Evolutionary conservation across 1,284 basidiomycete genomes (phyloP).

Genomic region (Marasmius sp.): DNA sequence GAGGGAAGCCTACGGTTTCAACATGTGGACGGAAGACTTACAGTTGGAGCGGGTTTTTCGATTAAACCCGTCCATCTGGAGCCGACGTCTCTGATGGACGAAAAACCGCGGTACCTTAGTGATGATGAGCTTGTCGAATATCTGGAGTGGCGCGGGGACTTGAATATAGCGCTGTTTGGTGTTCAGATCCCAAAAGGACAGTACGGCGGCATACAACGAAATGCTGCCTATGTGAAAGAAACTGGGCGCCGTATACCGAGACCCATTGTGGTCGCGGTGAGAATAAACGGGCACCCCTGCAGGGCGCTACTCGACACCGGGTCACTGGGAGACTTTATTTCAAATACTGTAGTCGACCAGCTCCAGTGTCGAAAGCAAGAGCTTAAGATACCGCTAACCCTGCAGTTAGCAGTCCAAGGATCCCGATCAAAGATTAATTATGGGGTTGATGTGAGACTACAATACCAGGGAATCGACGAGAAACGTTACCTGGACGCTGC

Average conservation of each 20-base stretch:
- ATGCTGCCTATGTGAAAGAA: background rate
- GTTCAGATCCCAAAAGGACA: background rate
- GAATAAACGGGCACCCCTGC: background rate
- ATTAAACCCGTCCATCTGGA: no score
- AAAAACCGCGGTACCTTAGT: background rate
- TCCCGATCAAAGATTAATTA: conserved; percentile 6
- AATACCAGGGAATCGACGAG: conserved; percentile 24
- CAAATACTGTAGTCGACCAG: background rate
- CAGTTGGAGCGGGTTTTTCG: no score
- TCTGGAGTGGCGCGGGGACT: background rate
- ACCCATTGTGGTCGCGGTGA: background rate
- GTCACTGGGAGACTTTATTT: background rate
- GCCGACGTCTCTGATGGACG: no score
- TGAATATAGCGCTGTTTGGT: background rate
- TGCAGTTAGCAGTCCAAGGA: conserved; percentile 4
- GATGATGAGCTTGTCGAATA: background rate
- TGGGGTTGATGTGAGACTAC: conserved; percentile 3
- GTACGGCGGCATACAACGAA: background rate
- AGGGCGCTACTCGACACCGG: background rate
- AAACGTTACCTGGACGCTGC: conserved; percentile 16
- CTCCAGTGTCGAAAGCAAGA: background rate
- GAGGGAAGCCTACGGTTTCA: background rate
- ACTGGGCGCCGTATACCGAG: background rate
- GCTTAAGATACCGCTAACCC: background rate
- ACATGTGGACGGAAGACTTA: no score